These are phyloP conservation scores for Aureobasidium zeae DNA, from an alignment of 2,329 filamentous ascomycete species.

Conservation along the genomic window DNA sequence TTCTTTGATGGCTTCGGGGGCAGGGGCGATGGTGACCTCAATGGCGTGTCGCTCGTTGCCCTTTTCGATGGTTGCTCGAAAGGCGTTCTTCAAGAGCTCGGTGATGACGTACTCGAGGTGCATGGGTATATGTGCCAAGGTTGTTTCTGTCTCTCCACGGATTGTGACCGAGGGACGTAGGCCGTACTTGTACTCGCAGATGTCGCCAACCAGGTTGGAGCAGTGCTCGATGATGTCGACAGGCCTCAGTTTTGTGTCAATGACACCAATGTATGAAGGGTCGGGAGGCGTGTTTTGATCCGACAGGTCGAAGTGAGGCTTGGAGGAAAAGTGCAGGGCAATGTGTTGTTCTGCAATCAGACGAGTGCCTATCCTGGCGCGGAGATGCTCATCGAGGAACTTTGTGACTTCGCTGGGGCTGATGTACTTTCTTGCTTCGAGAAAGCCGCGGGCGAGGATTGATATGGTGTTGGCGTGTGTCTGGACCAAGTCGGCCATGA, in stretches of 20 bases:
- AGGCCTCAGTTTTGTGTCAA: constrained; percentile 80
- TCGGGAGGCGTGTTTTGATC: constrained; percentile 32
- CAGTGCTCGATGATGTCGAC: constrained; percentile 74
- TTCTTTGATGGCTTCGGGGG: constrained; percentile 40
- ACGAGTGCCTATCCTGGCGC: constrained; percentile 85
- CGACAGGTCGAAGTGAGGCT: constrained; percentile 55
- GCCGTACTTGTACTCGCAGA: constrained; percentile 93
- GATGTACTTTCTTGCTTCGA: constrained; percentile 90
- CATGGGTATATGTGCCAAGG: constrained; percentile 87
- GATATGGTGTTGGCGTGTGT: constrained; percentile 94
- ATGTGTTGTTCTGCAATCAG: constrained; percentile 96
- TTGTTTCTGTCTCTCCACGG: constrained; percentile 76
- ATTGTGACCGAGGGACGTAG: constrained; percentile 71
- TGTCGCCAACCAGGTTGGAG: constrained; percentile 85
- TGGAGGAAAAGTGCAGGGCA: constrained; percentile 67
- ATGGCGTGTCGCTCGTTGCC: constrained; percentile 72
- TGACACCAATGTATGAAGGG: constrained; percentile 78
- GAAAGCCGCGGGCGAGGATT: constrained; percentile 79
- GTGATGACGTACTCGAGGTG: constrained; percentile 97
- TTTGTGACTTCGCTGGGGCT: constrained; percentile 70
- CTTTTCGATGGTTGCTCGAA: constrained; percentile 82
- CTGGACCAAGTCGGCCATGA: constrained; percentile 88
- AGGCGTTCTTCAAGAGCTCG: constrained; percentile 92
- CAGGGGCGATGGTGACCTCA: constrained; percentile 80
- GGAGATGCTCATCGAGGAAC: constrained; percentile 88